Base-by-base conservation (phyloP, 2,329 filamentous ascomycete genomes). In the Diaporthe longicolla region DNA sequence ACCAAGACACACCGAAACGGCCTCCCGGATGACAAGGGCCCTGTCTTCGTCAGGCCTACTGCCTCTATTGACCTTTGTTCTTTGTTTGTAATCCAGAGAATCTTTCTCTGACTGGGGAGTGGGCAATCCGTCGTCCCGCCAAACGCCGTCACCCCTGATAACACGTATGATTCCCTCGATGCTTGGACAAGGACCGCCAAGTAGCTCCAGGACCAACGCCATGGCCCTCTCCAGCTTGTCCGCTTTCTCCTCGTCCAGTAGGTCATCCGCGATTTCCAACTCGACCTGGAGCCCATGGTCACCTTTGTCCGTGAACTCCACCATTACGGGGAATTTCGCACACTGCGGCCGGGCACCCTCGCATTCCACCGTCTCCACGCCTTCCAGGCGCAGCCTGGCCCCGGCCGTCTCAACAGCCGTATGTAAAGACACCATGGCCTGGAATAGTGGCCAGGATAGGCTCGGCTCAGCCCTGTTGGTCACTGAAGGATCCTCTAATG, bases 361-460 rank as follows among this genome's bases (percentile, higher is more conserved):
- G 35, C 24, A 15, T 26, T 48, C 59, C 24, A 63, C 59, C 5
- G 40, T 63, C 59, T 63, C 59, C 24, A 63, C 40, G 9, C 59
- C 40, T 2, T 48, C 59, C 13, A 63, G 26, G 8, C n/a, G n/a
- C 40, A 63, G 59, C 0, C 40, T 26, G 1, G 40, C 59, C 15
- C 59, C 59, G 0, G 9, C 26, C 9, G 40, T 63, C 40, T 63
- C 59, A 24, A 48, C 10, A 1, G 40, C 59, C 0, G 40, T 48
- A 17, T 63, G 59, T 40, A 63, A 63, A 8, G 59, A 63, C 40
- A 63, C 40, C 40, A 63, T 63, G 8, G 48, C 40, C 40, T 63
- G 24, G 40, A 63, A 63, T 8, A 63, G 26, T 2, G 59, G 59
- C 59, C 24, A 63, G 24, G 24, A 9, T 17, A 48, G 40, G 10